Evolutionary conservation across 2,329 filamentous ascomycete genomes (phyloP).

Genomic region (Pestalotiopsis sp.): DNA sequence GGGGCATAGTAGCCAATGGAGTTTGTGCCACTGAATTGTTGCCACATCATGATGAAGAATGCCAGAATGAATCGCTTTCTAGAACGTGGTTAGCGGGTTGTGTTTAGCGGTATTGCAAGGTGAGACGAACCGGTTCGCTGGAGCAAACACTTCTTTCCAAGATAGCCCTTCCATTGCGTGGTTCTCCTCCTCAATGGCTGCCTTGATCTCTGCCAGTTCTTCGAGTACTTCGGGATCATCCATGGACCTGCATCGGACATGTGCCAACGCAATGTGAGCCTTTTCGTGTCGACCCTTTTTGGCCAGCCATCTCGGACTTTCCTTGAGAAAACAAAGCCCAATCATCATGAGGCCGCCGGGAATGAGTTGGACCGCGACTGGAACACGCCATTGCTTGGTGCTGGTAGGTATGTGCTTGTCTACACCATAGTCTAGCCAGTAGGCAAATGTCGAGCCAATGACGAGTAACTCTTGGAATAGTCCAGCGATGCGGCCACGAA

Average conservation of each 20-base stretch:
- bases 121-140: constrained; percentile 48
- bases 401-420: constrained; percentile 25
- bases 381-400: constrained; percentile 28
- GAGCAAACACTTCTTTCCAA: constrained; percentile 42
- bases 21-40: constrained; percentile 52
- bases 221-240: constrained; percentile 27
- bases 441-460: constrained; percentile 27
- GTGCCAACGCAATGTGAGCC: constrained; percentile 17
- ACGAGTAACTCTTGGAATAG: constrained; percentile 49
- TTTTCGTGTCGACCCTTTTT: constrained; percentile 22
- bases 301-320: constrained; percentile 24
- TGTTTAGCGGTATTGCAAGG: constrained; percentile 40
- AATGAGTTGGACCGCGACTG: constrained; percentile 25
- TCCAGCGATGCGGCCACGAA: constrained; percentile 46
- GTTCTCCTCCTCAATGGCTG: constrained; percentile 34
- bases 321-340: constrained; percentile 25
- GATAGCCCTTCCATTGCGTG: constrained; percentile 45
- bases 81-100: constrained; percentile 35
- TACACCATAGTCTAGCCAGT: constrained; percentile 37
- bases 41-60: constrained; percentile 52
- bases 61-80: constrained; percentile 49
- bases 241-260: constrained; percentile 25
- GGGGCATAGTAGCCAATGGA: constrained; percentile 66
- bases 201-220: constrained; percentile 31
- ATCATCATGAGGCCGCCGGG: constrained; percentile 29